Conservation (phyloP, 345 rosid genomes). For the Tarenaya hassleriana region DNA sequence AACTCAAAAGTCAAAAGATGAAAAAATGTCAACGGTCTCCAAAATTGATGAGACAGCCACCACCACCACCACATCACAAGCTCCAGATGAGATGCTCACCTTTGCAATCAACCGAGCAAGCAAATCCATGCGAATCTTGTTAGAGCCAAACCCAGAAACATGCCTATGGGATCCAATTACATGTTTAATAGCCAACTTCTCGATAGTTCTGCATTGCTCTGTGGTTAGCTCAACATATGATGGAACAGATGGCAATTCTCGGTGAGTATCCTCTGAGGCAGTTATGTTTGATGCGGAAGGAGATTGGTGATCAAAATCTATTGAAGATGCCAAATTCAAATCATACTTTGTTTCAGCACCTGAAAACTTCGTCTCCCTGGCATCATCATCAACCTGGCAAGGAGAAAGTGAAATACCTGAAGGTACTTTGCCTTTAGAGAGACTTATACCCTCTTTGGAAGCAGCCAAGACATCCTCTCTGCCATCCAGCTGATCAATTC, state of each 20-base stretch:
- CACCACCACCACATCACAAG: conserved; percentile 16
- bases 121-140: conserved; percentile 50
- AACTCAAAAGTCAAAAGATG: conserved; percentile 15
- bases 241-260: conserved; percentile 64
- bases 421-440: conserved; percentile 39
- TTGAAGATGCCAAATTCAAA: conserved; percentile 30
- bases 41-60: conserved; percentile 9
- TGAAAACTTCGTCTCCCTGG: conserved; percentile 31
- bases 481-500: conserved; percentile 36
- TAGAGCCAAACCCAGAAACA: conserved; percentile 45
- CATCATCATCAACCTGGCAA: conserved; percentile 40
- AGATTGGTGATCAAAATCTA: conserved; percentile 47
- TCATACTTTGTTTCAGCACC: conserved; percentile 44
- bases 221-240: conserved; percentile 60
- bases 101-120: conserved; percentile 81
- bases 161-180: conserved; percentile 65
- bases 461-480: conserved; percentile 40
- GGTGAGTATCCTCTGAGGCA: conserved; percentile 56
- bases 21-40: background rate
- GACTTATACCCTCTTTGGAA: conserved; percentile 36
- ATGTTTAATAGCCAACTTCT: conserved; percentile 58
- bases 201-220: conserved; percentile 45
- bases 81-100: conserved; percentile 37
- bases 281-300: conserved; percentile 35
- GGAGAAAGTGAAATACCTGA: conserved; percentile 46